phyloP scores from a whole-genome alignment of 2,329 filamentous ascomycete genomes.

The Aspergillus puulaauensis region DNA sequence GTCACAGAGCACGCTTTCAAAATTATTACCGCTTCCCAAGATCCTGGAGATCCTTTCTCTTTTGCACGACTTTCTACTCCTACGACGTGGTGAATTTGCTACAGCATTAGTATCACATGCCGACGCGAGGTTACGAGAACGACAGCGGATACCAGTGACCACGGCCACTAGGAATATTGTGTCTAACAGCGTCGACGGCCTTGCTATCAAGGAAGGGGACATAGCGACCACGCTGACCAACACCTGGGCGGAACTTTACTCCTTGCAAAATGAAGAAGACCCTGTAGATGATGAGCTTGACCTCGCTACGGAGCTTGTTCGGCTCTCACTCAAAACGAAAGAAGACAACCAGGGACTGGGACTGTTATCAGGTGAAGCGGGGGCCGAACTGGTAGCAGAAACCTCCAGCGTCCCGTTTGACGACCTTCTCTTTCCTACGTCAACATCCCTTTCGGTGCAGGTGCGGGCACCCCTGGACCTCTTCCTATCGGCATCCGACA shows the following conservation, averaged over 20 bases:
- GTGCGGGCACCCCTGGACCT: constrained; percentile 82
- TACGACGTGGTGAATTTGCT: constrained; percentile 88
- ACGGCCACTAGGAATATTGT: constrained; percentile 51
- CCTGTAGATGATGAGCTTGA: constrained; percentile 72
- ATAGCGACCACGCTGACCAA: constrained; percentile 72
- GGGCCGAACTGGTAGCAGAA: constrained; percentile 26
- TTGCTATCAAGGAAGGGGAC: constrained; percentile 83
- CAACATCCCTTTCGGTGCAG: constrained; percentile 68
- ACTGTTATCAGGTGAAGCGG: constrained; percentile 18
- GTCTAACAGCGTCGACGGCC: constrained; percentile 57
- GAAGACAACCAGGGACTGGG: constrained; percentile 31
- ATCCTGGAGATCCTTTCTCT: constrained; percentile 76
- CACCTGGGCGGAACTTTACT: constrained; percentile 77
- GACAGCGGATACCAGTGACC: constrained; percentile 62
- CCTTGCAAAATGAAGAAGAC: constrained; percentile 76
- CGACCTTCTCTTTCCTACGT: constrained; percentile 77
- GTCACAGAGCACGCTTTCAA: constrained; percentile 79
- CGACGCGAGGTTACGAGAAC: constrained; percentile 72
- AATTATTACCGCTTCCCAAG: constrained; percentile 72
- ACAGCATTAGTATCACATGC: constrained; percentile 82
- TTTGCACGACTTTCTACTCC: constrained; percentile 80
- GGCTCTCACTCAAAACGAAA: constrained; percentile 54
- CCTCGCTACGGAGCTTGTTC: constrained; percentile 73
- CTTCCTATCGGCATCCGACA: constrained; percentile 74
- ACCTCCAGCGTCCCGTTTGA: constrained; percentile 60